Conservation (phyloP, 1,139 yeast species). For the Yamadazyma triangularis region DNA sequence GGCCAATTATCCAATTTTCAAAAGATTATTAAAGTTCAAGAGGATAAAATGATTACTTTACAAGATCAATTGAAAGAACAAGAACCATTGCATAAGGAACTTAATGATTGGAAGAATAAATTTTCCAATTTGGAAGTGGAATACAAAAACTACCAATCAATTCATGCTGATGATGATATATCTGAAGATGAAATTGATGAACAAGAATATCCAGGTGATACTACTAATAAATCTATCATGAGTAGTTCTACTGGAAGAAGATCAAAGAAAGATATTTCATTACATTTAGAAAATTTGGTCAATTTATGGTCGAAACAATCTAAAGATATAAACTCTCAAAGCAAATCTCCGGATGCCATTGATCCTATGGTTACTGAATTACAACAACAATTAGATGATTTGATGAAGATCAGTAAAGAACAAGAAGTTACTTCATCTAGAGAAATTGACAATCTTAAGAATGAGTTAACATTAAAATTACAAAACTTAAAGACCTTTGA, state of each 20-base stretch:
- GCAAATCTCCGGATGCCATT: constrained; percentile 10
- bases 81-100: constrained; percentile 41
- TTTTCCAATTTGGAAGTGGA: constrained; percentile 44
- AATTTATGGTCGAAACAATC: constrained; percentile 24
- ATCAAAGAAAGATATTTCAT: constrained; percentile 32
- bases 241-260: constrained; percentile 20
- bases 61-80: constrained; percentile 42
- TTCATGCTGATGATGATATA: constrained; percentile 29
- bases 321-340: background rate
- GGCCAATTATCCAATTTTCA: constrained; percentile 52
- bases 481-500: constrained; percentile 37
- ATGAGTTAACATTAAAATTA: constrained; percentile 27
- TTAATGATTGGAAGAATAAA: constrained; percentile 44
- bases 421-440: constrained; percentile 29
- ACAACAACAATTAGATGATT: constrained; percentile 47
- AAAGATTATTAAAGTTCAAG: constrained; percentile 51
- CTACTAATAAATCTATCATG: constrained; percentile 22
- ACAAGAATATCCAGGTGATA: constrained; percentile 13
- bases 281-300: constrained; percentile 38
- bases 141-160: constrained; percentile 35
- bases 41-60: constrained; percentile 38
- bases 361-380: constrained; percentile 32
- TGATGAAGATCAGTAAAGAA: constrained; percentile 34
- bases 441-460: constrained; percentile 34
- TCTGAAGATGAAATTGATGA: constrained; percentile 25